Conservation (phyloP, 305 asterid genomes). For the Plantago lanceolata region DNA sequence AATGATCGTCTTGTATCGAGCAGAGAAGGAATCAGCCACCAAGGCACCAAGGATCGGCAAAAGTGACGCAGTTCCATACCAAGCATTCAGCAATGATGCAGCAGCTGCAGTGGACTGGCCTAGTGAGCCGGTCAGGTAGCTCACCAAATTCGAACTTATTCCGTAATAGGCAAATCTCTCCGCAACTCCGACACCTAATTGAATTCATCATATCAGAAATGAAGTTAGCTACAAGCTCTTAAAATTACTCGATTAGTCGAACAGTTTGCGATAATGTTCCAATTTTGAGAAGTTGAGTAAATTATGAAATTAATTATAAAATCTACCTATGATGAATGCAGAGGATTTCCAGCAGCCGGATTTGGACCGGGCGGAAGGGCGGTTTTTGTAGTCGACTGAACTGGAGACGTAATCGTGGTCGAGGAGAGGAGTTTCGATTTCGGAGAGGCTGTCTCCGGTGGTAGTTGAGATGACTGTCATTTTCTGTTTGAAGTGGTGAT, state of each 20-base stretch:
- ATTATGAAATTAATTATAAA: no score
- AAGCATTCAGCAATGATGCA: conserved; percentile 10
- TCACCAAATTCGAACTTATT: conserved; percentile 17
- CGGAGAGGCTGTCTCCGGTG: background rate
- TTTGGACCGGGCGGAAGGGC: conserved; percentile 11
- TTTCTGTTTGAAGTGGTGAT: background rate
- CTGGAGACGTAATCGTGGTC: conserved; percentile 9
- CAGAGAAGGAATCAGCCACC: conserved; percentile 23
- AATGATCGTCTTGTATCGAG: conserved; percentile 16
- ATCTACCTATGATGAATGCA: conserved; percentile 17
- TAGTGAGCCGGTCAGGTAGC: conserved; percentile 11
- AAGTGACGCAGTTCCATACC: conserved; percentile 19
- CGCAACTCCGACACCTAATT: conserved; percentile 22
- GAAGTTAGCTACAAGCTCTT: background rate
- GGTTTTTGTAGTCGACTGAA: conserved; percentile 14
- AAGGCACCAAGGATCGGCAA: conserved; percentile 23
- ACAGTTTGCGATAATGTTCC: background rate
- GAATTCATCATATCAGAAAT: background rate
- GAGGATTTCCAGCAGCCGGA: conserved; percentile 27
- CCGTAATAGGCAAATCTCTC: conserved; percentile 25
- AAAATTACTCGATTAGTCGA: background rate
- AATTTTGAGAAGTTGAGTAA: no score
- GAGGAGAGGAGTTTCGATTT: conserved; percentile 1
- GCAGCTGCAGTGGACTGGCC: conserved; percentile 23
- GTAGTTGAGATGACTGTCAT: conserved; percentile 2